Base-by-base conservation (phyloP, 2,329 filamentous ascomycete species). In the Exophiala phaeomuriformis region DNA sequence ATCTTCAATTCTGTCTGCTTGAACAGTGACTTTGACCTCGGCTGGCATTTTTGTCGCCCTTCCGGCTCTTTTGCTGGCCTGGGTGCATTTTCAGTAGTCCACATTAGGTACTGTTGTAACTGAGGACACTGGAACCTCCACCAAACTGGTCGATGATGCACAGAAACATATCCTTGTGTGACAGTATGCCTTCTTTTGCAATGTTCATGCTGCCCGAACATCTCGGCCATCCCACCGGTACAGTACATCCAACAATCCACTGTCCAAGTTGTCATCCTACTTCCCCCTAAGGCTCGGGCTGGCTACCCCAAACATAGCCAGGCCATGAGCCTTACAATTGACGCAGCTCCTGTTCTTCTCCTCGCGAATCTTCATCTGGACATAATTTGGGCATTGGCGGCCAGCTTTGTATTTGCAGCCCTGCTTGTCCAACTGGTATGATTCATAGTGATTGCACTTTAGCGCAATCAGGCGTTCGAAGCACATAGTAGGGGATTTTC, bases 391-490 rank as follows among this genome's bases (percentile, higher is more conserved):
- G 46, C 61, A 63, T 8, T 52, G 44, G 30, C 59, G 59, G 32
- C 57, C 58, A 40, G 53, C 44, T 40, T 57, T 49, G 28, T 49
- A 50, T 47, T 58, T 57, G 58, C 61, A 63, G 29, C 55, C 55
- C 42, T 58, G 41, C 51, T 60, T 61, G 53, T 63, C 61, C 39
- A 62, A 35, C 51, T 62, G 54, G 47, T 62, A 60, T 12, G 58
- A 60, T 53, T 63, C 60, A 42, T 57, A 62, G 46, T 63, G 61
- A 40, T 57, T 53, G 49, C 61, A 63, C 37, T 54, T 57, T 7
- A 63, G 57, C 32, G 39, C 49, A 50, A 57, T 53, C 32, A 63
- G 51, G 32, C 61, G 60, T 47, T 63, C 61, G 51, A 63, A 58
- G 48, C 61, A 63, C 61, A 63, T 63, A 42, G 56, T 61, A 56